A percentile compares a stretch with the other conserved stretches of the same genome.
These are phyloP conservation scores for Filobasidium floriforme DNA, from an alignment of 768 basidiomycete genomes.

Conservation along the genomic window DNA sequence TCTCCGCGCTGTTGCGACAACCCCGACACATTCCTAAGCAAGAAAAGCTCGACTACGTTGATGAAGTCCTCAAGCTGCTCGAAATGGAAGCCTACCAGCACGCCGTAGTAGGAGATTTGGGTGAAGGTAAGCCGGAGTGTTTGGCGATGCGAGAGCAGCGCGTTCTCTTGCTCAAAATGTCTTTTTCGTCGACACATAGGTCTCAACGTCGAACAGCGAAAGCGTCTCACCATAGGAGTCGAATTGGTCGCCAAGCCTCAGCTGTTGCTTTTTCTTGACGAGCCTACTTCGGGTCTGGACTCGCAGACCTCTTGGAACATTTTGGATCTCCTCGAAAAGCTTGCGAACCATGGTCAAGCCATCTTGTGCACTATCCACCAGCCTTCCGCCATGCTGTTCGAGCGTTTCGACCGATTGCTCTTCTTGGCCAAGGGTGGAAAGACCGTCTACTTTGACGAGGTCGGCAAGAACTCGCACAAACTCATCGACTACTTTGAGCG, in stretches of 20 bases:
- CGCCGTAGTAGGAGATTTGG: slow-evolving; percentile 44
- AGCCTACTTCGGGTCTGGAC: slow-evolving; percentile 52
- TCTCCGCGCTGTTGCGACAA: slow-evolving; percentile 48
- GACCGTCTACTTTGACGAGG: slow-evolving; percentile 89
- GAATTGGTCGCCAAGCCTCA: slow-evolving; percentile 47
- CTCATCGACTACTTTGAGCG: slow-evolving; percentile 69
- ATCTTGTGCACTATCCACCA: slow-evolving; percentile 29
- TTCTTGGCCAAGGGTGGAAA: slow-evolving; percentile 66
- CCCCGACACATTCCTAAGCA: slow-evolving; percentile 40
- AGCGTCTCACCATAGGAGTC: slow-evolving; percentile 44
- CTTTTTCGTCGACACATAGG: slow-evolving; percentile 23
- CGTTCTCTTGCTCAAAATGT: neutral
- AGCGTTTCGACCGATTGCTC: slow-evolving; percentile 62
- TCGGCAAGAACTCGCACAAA: slow-evolving; percentile 63
- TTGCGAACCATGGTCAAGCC: slow-evolving; percentile 47
- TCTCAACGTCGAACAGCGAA: slow-evolving; percentile 36
- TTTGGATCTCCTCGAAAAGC: slow-evolving; percentile 48
- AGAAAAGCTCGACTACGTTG: slow-evolving; percentile 48
- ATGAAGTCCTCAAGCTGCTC: slow-evolving; percentile 47
- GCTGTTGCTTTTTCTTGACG: slow-evolving; percentile 51
- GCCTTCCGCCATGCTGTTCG: slow-evolving; percentile 69
- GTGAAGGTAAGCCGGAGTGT: slow-evolving; percentile 35
- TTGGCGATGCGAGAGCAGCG: slow-evolving; percentile 1
- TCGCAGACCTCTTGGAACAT: slow-evolving; percentile 83
- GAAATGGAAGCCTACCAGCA: slow-evolving; percentile 45